Conservation (phyloP, 306 rosid genomes). For the Prunus persica region DNA sequence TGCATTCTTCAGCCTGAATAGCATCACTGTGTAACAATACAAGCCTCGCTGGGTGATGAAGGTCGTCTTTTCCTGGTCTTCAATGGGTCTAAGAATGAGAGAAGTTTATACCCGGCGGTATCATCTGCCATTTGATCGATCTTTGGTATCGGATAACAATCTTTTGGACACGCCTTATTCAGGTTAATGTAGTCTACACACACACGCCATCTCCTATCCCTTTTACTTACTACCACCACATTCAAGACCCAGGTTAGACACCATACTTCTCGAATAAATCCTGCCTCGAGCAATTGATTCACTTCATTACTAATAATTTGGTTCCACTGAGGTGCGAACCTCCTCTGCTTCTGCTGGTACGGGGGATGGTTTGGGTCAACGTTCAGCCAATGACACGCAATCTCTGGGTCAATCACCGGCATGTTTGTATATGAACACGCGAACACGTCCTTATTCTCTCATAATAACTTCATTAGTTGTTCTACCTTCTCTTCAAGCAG, state of each 20-base stretch:
- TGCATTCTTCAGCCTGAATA: background rate
- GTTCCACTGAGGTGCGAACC: background rate
- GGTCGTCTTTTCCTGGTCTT: background rate
- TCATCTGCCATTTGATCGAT: background rate
- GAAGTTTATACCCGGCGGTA: background rate
- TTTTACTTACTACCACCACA: background rate
- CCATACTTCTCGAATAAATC: background rate
- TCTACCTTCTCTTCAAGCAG: no score
- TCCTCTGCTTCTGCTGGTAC: no score
- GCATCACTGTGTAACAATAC: background rate
- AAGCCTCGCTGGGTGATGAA: background rate
- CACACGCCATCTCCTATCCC: background rate
- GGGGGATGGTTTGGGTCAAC: background rate
- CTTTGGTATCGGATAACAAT: background rate
- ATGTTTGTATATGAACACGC: no score
- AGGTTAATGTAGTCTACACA: background rate
- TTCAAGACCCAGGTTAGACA: background rate
- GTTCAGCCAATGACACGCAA: no score
- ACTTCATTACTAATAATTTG: background rate
- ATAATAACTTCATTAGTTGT: no score
- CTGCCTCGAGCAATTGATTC: accelerated
- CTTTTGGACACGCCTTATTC: accelerated
- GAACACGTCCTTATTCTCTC: background rate
- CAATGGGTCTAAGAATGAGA: background rate
- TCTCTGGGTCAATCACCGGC: no score